A percentile compares a stretch with the other conserved stretches of the same genome.
These are phyloP conservation scores for Dorcoceras hygrometricum DNA, from an alignment of 257 asterid species.

Conservation along the genomic window DNA sequence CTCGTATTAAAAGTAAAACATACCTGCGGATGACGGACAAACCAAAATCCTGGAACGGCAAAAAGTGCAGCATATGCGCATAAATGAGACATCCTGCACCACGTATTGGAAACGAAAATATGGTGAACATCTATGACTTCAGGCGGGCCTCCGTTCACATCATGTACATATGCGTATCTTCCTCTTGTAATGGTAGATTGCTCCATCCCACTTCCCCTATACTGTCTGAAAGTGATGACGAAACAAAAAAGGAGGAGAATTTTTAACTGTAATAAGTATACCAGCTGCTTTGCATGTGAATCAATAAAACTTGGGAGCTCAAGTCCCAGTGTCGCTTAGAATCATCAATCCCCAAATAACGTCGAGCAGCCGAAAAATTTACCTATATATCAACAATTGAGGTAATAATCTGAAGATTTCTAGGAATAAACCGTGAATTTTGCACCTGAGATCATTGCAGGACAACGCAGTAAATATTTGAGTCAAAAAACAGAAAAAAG, in stretches of 20 bases:
- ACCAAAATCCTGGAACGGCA: conserved; percentile 28
- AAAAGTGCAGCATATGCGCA: conserved; percentile 38
- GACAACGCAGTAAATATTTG: no score
- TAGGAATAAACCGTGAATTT: neutral
- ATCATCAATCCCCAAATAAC: neutral
- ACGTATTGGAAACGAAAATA: neutral
- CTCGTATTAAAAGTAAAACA: neutral
- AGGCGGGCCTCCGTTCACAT: conserved; percentile 37
- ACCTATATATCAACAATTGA: neutral
- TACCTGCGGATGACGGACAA: conserved; percentile 48
- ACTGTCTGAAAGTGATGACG: neutral
- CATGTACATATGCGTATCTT: conserved; percentile 52
- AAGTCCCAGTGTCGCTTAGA: neutral
- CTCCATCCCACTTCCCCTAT: conserved; percentile 31
- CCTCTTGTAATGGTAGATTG: conserved; percentile 33
- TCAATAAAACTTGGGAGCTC: no score
- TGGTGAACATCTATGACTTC: conserved; percentile 57
- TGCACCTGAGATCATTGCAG: no score
- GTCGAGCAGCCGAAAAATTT: no score
- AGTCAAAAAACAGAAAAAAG: no score
- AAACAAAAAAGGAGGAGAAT: no score
- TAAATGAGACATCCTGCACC: conserved; percentile 22
- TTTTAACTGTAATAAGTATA: neutral
- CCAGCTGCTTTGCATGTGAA: no score
- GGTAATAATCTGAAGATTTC: neutral